These are phyloP conservation scores for Kewa caespitosa DNA, from an alignment of 179 eudicot species.

Conservation along the genomic window DNA sequence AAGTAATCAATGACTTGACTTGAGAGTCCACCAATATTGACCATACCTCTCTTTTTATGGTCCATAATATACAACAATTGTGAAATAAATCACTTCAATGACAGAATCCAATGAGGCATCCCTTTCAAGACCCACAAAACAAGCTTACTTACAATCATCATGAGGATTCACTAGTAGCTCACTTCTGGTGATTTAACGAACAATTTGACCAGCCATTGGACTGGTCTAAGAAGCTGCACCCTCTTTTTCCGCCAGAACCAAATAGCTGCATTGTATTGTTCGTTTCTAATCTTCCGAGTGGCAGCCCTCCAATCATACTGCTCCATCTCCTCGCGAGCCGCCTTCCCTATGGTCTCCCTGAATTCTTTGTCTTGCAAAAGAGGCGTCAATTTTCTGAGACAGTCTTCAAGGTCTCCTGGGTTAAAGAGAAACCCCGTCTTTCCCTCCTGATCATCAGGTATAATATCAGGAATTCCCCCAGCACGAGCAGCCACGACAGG, in stretches of 20 bases:
- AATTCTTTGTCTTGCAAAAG: constrained; percentile 50
- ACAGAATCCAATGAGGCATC: neutral
- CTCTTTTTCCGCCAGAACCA: constrained; percentile 90
- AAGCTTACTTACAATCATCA: constrained; percentile 15
- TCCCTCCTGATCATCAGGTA: constrained; percentile 73
- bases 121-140: constrained; percentile 8
- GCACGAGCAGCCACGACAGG: constrained; percentile 96
- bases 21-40: constrained; percentile 14
- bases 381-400: constrained; percentile 65
- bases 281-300: constrained; percentile 63
- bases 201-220: constrained; percentile 56
- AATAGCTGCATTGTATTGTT: constrained; percentile 77
- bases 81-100: constrained; percentile 17
- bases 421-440: constrained; percentile 68
- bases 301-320: constrained; percentile 89
- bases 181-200: constrained; percentile 47
- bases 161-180: constrained; percentile 36
- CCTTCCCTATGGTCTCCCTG: constrained; percentile 62
- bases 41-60: constrained; percentile 22
- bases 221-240: constrained; percentile 48
- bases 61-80: constrained; percentile 29
- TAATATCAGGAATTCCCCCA: constrained; percentile 85
- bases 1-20: constrained; percentile 1
- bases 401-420: constrained; percentile 75
- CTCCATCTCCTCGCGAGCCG: constrained; percentile 90